A percentile compares a stretch with the other conserved stretches of the same genome.
phyloP scores from a whole-genome alignment of 2,329 filamentous ascomycete genomes.

The Colletotrichum chlorophyti region DNA sequence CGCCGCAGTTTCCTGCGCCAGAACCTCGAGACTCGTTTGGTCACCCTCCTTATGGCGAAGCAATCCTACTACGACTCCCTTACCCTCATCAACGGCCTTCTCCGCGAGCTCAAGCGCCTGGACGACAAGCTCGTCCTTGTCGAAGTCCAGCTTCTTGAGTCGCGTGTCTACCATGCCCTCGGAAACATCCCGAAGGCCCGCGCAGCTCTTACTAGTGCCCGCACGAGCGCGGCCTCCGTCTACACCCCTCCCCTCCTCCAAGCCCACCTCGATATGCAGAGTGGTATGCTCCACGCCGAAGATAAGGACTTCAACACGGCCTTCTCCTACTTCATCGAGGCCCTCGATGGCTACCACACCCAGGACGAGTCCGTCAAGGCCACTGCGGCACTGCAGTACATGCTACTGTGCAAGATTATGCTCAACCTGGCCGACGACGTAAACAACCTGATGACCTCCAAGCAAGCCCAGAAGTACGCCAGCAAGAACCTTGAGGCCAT shows the following conservation, averaged over 20 bases:
- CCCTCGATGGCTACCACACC: conserved; percentile 93
- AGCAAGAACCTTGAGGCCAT: conserved; percentile 97
- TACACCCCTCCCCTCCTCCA: conserved; percentile 96
- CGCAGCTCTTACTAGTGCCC: conserved; percentile 90
- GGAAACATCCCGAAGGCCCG: conserved; percentile 96
- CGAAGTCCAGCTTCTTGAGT: conserved; percentile 97
- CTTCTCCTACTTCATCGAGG: conserved; percentile 99
- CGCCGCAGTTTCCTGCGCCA: conserved; percentile 95
- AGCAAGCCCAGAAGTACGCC: conserved; percentile 96
- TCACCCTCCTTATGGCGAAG: conserved; percentile 94
- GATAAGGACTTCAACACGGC: conserved; percentile 99
- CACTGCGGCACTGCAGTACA: conserved; percentile 98
- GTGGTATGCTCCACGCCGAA: conserved; percentile 97
- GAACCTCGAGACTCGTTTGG: conserved; percentile 93
- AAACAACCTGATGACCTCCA: conserved; percentile 90
- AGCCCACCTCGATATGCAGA: conserved; percentile 98
- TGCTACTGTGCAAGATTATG: conserved; percentile 99
- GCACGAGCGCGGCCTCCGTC: conserved; percentile 94
- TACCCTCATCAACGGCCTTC: conserved; percentile 92
- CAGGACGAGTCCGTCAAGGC: conserved; percentile 89
- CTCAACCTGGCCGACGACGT: conserved; percentile 96
- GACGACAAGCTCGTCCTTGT: conserved; percentile 98
- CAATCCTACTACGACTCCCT: conserved; percentile 97
- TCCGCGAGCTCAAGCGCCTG: conserved; percentile 95
- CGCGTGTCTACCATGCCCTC: conserved; percentile 94